Conservation (phyloP, 306 rosid species). For the Cucumis hystrix region DNA sequence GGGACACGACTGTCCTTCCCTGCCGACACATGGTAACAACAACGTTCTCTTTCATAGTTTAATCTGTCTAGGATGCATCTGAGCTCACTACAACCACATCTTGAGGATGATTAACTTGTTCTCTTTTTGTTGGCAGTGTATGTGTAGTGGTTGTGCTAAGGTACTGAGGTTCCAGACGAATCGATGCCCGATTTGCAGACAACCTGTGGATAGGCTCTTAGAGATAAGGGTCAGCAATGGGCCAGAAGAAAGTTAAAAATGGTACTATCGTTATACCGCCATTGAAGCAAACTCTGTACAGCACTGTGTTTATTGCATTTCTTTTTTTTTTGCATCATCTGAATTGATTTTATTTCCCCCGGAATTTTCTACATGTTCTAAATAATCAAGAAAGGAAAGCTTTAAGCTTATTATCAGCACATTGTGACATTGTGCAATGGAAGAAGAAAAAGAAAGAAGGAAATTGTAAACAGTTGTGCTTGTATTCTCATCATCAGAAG, state of each 20-base stretch:
- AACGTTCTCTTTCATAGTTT: not conserved
- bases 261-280: not conserved
- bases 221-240: conserved; percentile 70
- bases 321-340: not conserved
- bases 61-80: not conserved
- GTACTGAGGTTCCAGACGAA: conserved; percentile 78
- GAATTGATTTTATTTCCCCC: not conserved
- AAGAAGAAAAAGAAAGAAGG: conserved; percentile 18
- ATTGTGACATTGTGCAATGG: not conserved
- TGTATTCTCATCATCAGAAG: not conserved
- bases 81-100: not conserved
- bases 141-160: conserved; percentile 92
- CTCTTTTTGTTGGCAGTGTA: conserved; percentile 48
- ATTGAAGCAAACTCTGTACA: conserved; percentile 22
- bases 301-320: conserved; percentile 17
- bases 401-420: not conserved
- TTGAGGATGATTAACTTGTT: not conserved
- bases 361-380: not conserved
- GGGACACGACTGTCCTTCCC: conserved; percentile 91
- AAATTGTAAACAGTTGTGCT: not conserved
- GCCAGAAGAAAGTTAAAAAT: conserved; percentile 26
- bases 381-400: not conserved
- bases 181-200: conserved; percentile 95
- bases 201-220: conserved; percentile 90
- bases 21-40: conserved; percentile 95